A percentile compares a stretch with the other conserved stretches of the same genome.
Conservation (phyloP, 2,329 filamentous ascomycete genomes). For the Orbilia blumenaviensis region DNA sequence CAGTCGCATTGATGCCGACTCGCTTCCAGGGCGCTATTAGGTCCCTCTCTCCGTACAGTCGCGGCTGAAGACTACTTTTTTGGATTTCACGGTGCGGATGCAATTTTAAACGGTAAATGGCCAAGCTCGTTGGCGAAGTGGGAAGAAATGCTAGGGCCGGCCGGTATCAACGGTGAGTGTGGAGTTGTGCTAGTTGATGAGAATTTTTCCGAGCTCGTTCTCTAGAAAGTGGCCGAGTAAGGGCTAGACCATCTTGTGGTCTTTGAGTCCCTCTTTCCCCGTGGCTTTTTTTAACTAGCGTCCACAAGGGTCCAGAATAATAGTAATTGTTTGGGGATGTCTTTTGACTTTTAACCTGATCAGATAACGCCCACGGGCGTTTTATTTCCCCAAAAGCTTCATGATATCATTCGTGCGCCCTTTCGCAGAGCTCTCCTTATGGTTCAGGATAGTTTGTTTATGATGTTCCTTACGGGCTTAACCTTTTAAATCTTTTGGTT, state of each 20-base stretch:
- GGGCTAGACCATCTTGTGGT: slow-evolving; percentile 4
- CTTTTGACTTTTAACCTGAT: not conserved
- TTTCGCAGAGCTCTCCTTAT: not conserved
- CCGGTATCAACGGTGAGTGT: not conserved
- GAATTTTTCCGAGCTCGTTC: slow-evolving; percentile 18
- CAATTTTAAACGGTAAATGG: slow-evolving; percentile 7
- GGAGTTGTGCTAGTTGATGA: slow-evolving; percentile 3
- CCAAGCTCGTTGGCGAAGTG: not conserved
- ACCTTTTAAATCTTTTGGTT: not conserved
- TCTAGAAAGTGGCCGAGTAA: not conserved
- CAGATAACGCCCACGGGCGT: not conserved
- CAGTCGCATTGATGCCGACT: not conserved
- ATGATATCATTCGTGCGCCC: not conserved
- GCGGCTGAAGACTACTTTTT: not conserved
- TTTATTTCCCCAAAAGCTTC: not conserved
- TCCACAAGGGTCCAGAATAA: not conserved
- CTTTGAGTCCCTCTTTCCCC: not conserved
- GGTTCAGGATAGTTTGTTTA: not conserved
- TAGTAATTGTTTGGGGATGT: not conserved
- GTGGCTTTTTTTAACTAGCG: not conserved
- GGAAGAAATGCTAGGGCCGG: not conserved
- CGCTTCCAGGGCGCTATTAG: not conserved
- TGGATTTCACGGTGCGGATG: not conserved
- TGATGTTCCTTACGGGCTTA: not conserved
- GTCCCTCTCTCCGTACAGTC: not conserved